These are phyloP conservation scores for Rhynchosporium graminicola DNA, from an alignment of 2,329 filamentous ascomycete species.

Conservation along the genomic window DNA sequence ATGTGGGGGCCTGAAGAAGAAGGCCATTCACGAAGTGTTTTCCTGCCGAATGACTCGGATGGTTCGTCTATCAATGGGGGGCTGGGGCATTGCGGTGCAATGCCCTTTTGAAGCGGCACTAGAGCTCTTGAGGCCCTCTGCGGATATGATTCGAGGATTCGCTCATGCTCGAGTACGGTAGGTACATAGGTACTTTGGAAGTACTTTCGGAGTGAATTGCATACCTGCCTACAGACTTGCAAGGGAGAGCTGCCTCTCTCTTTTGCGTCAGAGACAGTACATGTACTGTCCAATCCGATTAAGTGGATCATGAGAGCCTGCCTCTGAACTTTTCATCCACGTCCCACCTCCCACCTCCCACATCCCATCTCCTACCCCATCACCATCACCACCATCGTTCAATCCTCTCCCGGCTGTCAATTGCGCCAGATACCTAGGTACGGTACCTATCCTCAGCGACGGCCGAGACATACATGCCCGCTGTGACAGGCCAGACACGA, in stretches of 20 bases:
- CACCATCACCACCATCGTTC: not conserved
- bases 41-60: conserved; percentile 13
- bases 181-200: not conserved
- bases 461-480: conserved; percentile 11
- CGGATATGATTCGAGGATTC: conserved; percentile 9
- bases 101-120: conserved; percentile 17
- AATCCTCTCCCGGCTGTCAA: not conserved
- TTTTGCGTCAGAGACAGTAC: conserved; percentile 5
- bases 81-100: conserved; percentile 13
- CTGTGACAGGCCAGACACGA: conserved; percentile 10
- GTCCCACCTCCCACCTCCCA: not conserved
- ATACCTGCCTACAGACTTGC: too few relatives aligned
- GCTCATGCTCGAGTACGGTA: not conserved
- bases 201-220: too few relatives aligned
- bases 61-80: not conserved
- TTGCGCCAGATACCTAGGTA: conserved; percentile 13
- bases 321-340: not conserved
- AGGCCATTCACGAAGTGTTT: not conserved
- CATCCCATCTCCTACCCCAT: not conserved
- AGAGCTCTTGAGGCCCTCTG: conserved; percentile 3
- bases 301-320: not conserved
- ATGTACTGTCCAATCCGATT: not conserved
- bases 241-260: not conserved
- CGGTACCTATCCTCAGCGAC: not conserved
- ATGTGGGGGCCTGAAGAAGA: not conserved